Percentiles rank a stretch among this genome's conserved stretches.
Evolutionary conservation across 2,329 filamentous ascomycete genomes (phyloP).

Genomic region (Fusarium beomiforme): DNA sequence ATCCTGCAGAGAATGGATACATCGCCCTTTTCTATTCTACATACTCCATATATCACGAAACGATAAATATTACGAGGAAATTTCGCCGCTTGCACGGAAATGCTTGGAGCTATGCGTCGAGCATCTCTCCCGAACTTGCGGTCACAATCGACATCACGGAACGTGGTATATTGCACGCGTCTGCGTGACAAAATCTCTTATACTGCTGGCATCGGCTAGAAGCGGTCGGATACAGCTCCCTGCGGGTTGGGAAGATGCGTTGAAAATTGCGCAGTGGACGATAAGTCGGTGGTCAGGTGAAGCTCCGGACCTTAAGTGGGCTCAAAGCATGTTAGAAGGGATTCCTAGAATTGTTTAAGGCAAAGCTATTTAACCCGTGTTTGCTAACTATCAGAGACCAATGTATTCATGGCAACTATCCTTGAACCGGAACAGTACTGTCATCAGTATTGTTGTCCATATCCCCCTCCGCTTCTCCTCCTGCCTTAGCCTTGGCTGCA

Average conservation of each 20-base stretch:
- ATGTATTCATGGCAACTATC: too few species aligned
- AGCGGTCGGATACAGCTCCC: not conserved
- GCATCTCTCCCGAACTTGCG: not conserved
- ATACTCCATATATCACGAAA: not conserved
- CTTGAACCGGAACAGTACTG: too few species aligned
- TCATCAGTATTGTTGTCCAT: not conserved
- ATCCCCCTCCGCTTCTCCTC: not conserved
- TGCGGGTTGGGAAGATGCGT: not conserved
- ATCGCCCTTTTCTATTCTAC: not conserved
- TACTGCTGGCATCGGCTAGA: not conserved
- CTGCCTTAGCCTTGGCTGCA: not conserved
- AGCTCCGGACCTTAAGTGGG: not conserved
- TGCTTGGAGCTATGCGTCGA: not conserved
- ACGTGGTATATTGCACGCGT: not conserved
- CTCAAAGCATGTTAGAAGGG: not conserved
- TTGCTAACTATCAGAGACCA: too few species aligned
- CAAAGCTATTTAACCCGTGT: too few species aligned
- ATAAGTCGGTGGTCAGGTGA: not conserved
- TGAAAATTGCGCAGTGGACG: not conserved
- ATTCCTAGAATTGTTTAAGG: rapidly evolving
- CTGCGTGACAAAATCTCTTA: not conserved
- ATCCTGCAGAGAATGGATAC: not conserved
- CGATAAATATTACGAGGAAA: not conserved
- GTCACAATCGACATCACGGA: not conserved
- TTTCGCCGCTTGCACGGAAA: not conserved